Evolutionary conservation across 257 asterid species (phyloP).

Genomic region (Paraleonurus japonicus): DNA sequence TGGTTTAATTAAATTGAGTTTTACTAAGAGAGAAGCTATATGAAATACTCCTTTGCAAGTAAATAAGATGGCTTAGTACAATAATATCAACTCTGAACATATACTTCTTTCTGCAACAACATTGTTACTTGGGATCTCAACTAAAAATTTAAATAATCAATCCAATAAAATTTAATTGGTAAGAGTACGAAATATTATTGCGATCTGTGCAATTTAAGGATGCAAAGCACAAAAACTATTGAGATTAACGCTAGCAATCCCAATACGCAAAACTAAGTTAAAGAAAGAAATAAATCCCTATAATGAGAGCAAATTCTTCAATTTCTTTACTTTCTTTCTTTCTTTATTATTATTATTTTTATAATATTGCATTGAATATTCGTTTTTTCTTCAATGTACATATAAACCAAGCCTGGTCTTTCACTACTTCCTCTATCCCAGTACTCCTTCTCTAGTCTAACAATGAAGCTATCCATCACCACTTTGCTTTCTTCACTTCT

Average conservation of each 20-base stretch:
- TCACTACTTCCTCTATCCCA: constrained; percentile 15
- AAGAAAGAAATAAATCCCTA: background rate
- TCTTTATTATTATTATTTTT: too few species aligned
- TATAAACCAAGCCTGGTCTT: constrained; percentile 20
- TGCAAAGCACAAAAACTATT: background rate
- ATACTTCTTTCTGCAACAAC: constrained; percentile 14
- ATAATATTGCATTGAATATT: background rate
- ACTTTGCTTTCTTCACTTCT: constrained; percentile 23
- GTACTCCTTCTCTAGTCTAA: constrained; percentile 11
- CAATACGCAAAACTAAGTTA: background rate
- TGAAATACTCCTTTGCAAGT: too few species aligned
- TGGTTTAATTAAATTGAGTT: too few species aligned
- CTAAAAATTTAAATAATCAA: background rate
- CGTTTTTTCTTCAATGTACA: background rate
- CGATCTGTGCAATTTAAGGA: constrained; percentile 13
- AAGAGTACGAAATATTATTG: background rate
- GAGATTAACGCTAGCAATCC: constrained; percentile 20
- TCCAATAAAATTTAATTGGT: background rate
- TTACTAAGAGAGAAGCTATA: too few species aligned
- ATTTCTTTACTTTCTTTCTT: background rate
- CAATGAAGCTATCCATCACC: constrained; percentile 30
- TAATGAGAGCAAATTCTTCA: background rate
- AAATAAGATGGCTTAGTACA: too few species aligned
- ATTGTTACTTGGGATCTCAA: constrained; percentile 11
- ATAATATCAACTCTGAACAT: background rate